A percentile compares a stretch with the other conserved stretches of the same genome.
Conservation (phyloP, 1,284 basidiomycete genomes). For the Cryptococcus neoformans region DNA sequence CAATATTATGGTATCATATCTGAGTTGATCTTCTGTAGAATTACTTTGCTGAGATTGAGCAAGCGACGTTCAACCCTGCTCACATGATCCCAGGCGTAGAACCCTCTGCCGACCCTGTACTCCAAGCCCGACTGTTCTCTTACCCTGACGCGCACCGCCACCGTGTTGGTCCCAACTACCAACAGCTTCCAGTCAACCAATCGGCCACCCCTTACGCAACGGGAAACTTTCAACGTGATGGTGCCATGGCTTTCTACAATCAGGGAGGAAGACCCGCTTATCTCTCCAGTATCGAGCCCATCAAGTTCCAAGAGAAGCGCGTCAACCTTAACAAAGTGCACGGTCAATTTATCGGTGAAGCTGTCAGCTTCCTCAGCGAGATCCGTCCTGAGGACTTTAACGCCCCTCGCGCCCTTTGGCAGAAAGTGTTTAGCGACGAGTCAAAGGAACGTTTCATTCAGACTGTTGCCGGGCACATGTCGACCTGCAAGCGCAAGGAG, state of each 20-base stretch:
- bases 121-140: slow-evolving; percentile 90
- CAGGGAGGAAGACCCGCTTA: slow-evolving; percentile 85
- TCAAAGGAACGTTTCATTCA: slow-evolving; percentile 66
- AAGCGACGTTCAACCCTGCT: slow-evolving; percentile 63
- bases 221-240: slow-evolving; percentile 73
- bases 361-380: slow-evolving; percentile 69
- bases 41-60: slow-evolving; percentile 68
- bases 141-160: slow-evolving; percentile 94
- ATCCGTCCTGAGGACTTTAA: slow-evolving; percentile 85
- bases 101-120: slow-evolving; percentile 81
- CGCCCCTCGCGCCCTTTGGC: slow-evolving; percentile 74
- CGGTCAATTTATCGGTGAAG: slow-evolving; percentile 70
- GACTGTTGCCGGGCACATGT: slow-evolving; percentile 74
- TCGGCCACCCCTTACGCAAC: slow-evolving; percentile 60
- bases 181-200: slow-evolving; percentile 80
- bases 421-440: slow-evolving; percentile 63
- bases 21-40: slow-evolving; percentile 13
- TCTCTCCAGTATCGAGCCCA: slow-evolving; percentile 62
- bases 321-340: slow-evolving; percentile 54
- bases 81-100: slow-evolving; percentile 85
- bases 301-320: slow-evolving; percentile 29
- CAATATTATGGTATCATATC: too few relatives aligned
- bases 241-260: slow-evolving; percentile 61
- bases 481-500: slow-evolving; percentile 55
- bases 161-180: slow-evolving; percentile 66